Conservation (phyloP, 176 grass and related monocot genomes). For the Phragmites australis region DNA sequence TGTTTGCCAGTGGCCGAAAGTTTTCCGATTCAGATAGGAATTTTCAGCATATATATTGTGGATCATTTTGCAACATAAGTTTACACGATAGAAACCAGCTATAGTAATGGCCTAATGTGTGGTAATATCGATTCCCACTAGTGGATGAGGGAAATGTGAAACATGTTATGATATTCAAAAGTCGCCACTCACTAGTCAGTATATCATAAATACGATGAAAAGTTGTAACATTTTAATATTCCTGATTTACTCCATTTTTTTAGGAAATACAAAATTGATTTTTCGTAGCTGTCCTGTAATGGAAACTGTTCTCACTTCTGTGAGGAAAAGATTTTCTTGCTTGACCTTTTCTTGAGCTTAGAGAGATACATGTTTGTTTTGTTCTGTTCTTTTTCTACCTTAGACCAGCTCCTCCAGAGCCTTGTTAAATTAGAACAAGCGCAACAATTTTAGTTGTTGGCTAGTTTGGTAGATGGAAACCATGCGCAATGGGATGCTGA, state of each 20-base stretch:
- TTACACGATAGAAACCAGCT: neutral
- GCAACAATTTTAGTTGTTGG: neutral
- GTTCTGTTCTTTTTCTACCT: neutral
- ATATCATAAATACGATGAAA: neutral
- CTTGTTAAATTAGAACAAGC: neutral
- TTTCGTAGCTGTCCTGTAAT: neutral
- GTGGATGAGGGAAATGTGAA: neutral
- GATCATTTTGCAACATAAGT: neutral
- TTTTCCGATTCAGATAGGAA: neutral
- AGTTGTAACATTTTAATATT: neutral
- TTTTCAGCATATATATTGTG: neutral
- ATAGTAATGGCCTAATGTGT: no score
- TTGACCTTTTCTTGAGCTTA: slow-evolving; percentile 22
- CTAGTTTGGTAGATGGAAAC: neutral
- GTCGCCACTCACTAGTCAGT: neutral
- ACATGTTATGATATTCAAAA: neutral
- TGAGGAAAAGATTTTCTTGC: neutral
- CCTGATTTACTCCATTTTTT: neutral
- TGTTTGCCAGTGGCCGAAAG: neutral
- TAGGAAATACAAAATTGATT: neutral
- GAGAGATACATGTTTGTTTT: neutral
- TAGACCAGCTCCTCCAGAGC: neutral
- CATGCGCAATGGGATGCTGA: neutral
- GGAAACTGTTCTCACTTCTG: no score
- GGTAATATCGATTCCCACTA: no score